Conservation (phyloP, 1,284 basidiomycete genomes). For the Tilletiaria anomala region DNA sequence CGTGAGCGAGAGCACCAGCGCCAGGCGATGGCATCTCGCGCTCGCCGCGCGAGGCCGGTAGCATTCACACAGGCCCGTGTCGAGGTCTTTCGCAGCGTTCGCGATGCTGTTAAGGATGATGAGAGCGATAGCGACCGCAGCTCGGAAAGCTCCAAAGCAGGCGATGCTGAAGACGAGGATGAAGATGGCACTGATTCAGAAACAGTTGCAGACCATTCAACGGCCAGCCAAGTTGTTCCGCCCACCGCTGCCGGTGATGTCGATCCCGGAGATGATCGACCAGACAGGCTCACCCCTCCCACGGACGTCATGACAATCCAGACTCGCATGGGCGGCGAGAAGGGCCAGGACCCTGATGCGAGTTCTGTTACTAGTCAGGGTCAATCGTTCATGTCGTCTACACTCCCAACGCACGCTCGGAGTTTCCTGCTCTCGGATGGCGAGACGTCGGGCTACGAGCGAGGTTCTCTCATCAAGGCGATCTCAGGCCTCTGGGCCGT, state of each 20-base stretch:
- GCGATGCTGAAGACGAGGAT: slow-evolving; percentile 17
- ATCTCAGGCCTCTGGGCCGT: slow-evolving; percentile 55
- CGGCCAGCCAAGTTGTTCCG: too few relatives aligned
- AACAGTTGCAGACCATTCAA: too few relatives aligned
- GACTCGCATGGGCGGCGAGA: too few relatives aligned
- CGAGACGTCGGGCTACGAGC: slow-evolving; percentile 48
- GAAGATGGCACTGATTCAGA: slow-evolving; percentile 16
- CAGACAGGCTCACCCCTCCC: too few relatives aligned
- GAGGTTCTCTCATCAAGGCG: slow-evolving; percentile 68
- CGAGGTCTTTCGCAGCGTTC: slow-evolving; percentile 75
- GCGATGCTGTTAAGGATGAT: slow-evolving; percentile 80
- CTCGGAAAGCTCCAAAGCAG: background rate
- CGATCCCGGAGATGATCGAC: too few relatives aligned
- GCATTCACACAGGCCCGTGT: slow-evolving; percentile 72
- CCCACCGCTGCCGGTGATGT: too few relatives aligned
- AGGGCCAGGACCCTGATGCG: too few relatives aligned
- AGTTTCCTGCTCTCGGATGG: slow-evolving; percentile 39
- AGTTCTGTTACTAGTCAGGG: too few relatives aligned
- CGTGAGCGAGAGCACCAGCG: slow-evolving; percentile 42
- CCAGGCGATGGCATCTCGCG: slow-evolving; percentile 49
- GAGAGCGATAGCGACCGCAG: slow-evolving; percentile 23
- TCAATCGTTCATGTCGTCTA: too few relatives aligned
- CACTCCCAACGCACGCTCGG: too few relatives aligned
- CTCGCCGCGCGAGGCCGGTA: slow-evolving; percentile 79
- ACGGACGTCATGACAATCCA: too few relatives aligned